These are phyloP conservation scores for Tylopilus sp. DNA, from an alignment of 1,284 basidiomycete species.

Conservation along the genomic window DNA sequence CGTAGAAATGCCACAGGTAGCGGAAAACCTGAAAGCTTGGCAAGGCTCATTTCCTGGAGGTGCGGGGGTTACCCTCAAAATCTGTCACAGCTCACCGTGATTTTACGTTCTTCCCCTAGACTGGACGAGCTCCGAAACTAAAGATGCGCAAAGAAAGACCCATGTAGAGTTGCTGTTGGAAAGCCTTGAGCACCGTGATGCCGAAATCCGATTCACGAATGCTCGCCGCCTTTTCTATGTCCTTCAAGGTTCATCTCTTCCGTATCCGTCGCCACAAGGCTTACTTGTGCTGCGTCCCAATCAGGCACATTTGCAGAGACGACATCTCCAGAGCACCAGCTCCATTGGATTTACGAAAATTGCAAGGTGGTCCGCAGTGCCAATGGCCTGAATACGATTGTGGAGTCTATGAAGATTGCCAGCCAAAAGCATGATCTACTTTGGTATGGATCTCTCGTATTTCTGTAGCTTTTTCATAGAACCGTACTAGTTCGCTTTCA, in stretches of 20 bases:
- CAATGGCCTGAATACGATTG: slow-evolving; percentile 81
- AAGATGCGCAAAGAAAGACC: slow-evolving; percentile 57
- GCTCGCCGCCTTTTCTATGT: slow-evolving; percentile 88
- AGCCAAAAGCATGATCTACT: slow-evolving; percentile 84
- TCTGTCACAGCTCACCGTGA: background rate
- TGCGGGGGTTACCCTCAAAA: slow-evolving; percentile 33
- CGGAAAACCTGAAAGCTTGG: slow-evolving; percentile 87
- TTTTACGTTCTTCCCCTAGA: slow-evolving; percentile 42
- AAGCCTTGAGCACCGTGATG: slow-evolving; percentile 79
- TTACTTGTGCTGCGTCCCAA: slow-evolving; percentile 20
- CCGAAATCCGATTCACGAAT: slow-evolving; percentile 81
- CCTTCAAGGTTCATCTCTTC: slow-evolving; percentile 66
- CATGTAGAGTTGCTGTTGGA: slow-evolving; percentile 81
- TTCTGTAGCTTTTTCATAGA: slow-evolving; percentile 2
- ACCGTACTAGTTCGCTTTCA: slow-evolving; percentile 54
- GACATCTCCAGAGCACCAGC: slow-evolving; percentile 86
- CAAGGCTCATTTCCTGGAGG: slow-evolving; percentile 77
- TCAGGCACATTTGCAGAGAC: slow-evolving; percentile 91
- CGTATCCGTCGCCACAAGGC: slow-evolving; percentile 4
- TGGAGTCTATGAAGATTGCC: slow-evolving; percentile 88
- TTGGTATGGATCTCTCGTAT: slow-evolving; percentile 45
- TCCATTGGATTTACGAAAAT: slow-evolving; percentile 96
- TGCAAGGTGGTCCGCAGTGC: slow-evolving; percentile 81
- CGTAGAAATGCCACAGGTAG: slow-evolving; percentile 89
- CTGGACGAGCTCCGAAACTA: slow-evolving; percentile 65